phyloP scores from a whole-genome alignment of 139 green algal species.

The Ettlia oleoabundans region DNA sequence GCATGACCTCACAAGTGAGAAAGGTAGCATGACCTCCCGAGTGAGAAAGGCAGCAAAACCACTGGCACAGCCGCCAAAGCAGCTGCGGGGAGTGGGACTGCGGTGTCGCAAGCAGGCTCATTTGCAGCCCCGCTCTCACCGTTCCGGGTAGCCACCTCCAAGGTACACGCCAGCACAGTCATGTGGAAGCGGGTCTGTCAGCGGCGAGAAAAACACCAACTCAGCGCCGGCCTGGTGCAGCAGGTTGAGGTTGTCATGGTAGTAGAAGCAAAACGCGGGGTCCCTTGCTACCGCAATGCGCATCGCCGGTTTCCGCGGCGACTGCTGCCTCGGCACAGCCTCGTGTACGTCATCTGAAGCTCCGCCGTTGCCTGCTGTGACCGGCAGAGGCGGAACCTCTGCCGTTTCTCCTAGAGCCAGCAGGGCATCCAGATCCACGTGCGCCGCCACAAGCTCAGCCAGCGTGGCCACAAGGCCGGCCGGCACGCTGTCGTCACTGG shows the following conservation, averaged over 20 bases:
- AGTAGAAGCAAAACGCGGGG: conserved; percentile 87
- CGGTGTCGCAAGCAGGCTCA: not conserved
- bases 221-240: conserved; percentile 68
- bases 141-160: conserved; percentile 83
- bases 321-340: not conserved
- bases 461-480: conserved; percentile 36
- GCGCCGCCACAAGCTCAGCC: conserved; percentile 51
- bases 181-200: conserved; percentile 83
- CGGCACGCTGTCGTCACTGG: conserved; percentile 28
- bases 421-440: conserved; percentile 71
- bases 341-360: not conserved
- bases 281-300: conserved; percentile 81
- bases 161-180: conserved; percentile 85
- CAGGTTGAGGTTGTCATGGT: conserved; percentile 64
- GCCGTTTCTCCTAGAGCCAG: conserved; percentile 53
- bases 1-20: no score
- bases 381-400: conserved; percentile 11
- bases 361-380: no score
- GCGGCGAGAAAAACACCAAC: conserved; percentile 90
- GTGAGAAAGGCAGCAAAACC: no score
- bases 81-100: no score
- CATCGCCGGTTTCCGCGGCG: conserved; percentile 11
- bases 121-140: conserved; percentile 27
- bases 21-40: no score
- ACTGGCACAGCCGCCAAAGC: no score